A percentile compares a stretch with the other conserved stretches of the same genome.
These are phyloP conservation scores for Ilyonectria mors-panacis DNA, from an alignment of 2,329 filamentous ascomycete species.

Conservation along the genomic window DNA sequence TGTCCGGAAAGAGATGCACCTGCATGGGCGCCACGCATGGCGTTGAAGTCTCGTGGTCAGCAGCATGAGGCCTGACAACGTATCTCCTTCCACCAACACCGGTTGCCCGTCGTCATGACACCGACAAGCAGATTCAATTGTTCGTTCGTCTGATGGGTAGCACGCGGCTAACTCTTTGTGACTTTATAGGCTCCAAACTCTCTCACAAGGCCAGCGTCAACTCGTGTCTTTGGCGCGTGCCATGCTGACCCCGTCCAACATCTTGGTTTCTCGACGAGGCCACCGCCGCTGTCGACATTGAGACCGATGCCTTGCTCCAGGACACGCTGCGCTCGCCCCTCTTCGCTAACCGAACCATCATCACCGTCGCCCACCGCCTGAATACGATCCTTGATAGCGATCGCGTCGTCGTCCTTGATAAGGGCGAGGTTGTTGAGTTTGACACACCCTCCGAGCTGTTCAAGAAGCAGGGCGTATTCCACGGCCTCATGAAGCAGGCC, in stretches of 20 bases:
- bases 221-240: constrained; percentile 94
- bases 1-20: constrained; percentile 38
- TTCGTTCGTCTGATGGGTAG: not conserved
- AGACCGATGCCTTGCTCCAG: constrained; percentile 78
- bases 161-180: constrained; percentile 35
- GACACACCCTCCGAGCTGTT: constrained; percentile 87
- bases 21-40: constrained; percentile 56
- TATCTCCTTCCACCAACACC: constrained; percentile 11
- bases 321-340: constrained; percentile 73
- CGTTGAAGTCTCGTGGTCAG: constrained; percentile 51
- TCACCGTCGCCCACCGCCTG: constrained; percentile 98
- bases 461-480: constrained; percentile 82
- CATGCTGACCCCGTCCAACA: constrained; percentile 95
- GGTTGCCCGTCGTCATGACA: constrained; percentile 17
- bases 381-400: constrained; percentile 95
- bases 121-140: constrained; percentile 14
- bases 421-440: constrained; percentile 92
- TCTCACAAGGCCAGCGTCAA: constrained; percentile 95
- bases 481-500: constrained; percentile 91
- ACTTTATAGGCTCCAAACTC: constrained; percentile 84
- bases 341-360: constrained; percentile 94
- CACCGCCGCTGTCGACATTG: constrained; percentile 81
- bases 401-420: constrained; percentile 93
- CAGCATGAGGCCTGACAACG: constrained; percentile 18
- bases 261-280: constrained; percentile 98